A percentile compares a stretch with the other conserved stretches of the same genome.
phyloP scores from a whole-genome alignment of 75 land plant genomes.

The Ceratopteris richardii region DNA sequence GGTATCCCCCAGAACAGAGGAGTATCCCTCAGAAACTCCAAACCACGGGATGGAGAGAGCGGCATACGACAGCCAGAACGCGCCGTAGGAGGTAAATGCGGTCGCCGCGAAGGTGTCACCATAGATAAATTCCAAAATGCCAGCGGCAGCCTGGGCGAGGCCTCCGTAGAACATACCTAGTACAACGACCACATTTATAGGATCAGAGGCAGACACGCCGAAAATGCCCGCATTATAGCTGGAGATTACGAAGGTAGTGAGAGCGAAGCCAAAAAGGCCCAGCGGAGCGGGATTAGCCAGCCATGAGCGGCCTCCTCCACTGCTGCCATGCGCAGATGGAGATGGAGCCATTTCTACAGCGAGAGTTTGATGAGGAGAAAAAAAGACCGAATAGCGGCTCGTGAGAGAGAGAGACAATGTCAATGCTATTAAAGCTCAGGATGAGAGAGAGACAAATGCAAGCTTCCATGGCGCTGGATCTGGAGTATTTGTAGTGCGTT shows the following conservation, averaged over 20 bases:
- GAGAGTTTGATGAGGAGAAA: too few species aligned
- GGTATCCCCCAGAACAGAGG: too few species aligned
- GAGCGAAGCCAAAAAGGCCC: constrained; percentile 8
- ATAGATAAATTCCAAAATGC: constrained; percentile 13
- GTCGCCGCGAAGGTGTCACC: constrained; percentile 19
- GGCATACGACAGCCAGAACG: constrained; percentile 18
- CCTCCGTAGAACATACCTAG: background rate
- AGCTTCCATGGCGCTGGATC: too few species aligned
- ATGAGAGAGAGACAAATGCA: too few species aligned
- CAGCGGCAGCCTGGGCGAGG: constrained; percentile 1
- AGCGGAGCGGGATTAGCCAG: constrained; percentile 18
- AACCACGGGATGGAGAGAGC: constrained; percentile 8
- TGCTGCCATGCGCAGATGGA: too few species aligned
- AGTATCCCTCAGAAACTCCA: constrained; percentile 2
- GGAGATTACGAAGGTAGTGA: constrained; percentile 14
- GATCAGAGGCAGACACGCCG: background rate
- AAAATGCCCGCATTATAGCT: constrained; percentile 17
- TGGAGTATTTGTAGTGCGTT: too few species aligned
- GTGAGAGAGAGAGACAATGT: too few species aligned
- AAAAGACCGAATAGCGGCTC: too few species aligned
- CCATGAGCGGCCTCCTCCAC: too few species aligned
- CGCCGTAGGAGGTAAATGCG: constrained; percentile 19
- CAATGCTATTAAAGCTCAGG: too few species aligned
- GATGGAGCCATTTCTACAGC: too few species aligned
- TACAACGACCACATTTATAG: constrained; percentile 5